A percentile compares a stretch with the other conserved stretches of the same genome.
Evolutionary conservation across 768 basidiomycete species (phyloP).

Genomic region (Mycena polygramma): DNA sequence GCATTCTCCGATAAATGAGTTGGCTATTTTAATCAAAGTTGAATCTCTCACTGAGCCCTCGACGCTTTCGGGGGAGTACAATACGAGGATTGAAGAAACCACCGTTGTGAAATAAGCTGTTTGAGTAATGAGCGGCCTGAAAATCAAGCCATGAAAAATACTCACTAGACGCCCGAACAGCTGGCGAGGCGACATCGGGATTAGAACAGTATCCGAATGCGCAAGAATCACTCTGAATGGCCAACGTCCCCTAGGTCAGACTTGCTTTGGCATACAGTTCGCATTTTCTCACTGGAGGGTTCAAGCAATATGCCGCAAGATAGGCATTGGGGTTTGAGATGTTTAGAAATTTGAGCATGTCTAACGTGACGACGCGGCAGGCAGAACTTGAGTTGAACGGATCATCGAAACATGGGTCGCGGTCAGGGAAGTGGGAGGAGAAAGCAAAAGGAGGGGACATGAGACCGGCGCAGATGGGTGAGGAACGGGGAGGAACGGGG

Average conservation of each 20-base stretch:
- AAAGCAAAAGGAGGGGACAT: constrained; percentile 1
- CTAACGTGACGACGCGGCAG: constrained; percentile 22
- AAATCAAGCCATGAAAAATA: background rate
- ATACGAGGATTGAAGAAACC: constrained; percentile 27
- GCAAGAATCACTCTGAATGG: constrained; percentile 13
- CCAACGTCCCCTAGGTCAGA: no score
- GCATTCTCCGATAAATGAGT: background rate
- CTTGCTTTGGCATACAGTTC: no score
- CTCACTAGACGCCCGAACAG: constrained; percentile 34
- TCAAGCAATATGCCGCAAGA: constrained; percentile 24
- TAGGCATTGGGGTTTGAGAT: constrained; percentile 20
- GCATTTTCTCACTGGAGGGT: constrained; percentile 11
- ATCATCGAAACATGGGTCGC: constrained; percentile 28
- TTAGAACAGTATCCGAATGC: constrained; percentile 32
- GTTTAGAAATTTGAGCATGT: constrained; percentile 30
- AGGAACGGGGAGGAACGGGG: background rate
- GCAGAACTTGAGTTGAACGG: constrained; percentile 17
- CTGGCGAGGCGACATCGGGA: constrained; percentile 34
- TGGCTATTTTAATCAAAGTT: background rate
- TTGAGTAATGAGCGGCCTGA: background rate
- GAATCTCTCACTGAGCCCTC: constrained; percentile 14
- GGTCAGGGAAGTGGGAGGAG: constrained; percentile 15
- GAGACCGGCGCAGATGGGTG: no score
- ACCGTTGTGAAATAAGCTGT: constrained; percentile 31
- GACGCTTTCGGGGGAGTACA: constrained; percentile 31